These are phyloP conservation scores for Geranium incanum DNA, from an alignment of 441 rosid species.

Conservation along the genomic window DNA sequence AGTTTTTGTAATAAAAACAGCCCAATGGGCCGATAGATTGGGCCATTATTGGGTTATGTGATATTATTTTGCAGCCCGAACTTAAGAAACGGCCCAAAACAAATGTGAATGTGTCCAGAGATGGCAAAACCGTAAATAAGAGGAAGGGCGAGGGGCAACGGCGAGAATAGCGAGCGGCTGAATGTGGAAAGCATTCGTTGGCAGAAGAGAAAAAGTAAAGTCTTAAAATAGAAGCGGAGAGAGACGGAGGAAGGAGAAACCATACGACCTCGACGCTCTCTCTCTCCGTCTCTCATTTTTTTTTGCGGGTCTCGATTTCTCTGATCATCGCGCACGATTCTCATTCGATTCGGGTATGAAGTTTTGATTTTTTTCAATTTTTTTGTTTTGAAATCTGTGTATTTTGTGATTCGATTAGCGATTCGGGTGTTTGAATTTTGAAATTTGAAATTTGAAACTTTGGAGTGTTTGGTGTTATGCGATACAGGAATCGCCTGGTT, in stretches of 20 bases:
- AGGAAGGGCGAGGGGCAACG: neutral
- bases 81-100: neutral
- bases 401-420: no score
- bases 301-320: slow-evolving; percentile 13
- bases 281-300: slow-evolving; percentile 11
- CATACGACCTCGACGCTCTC: slow-evolving; percentile 1
- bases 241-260: neutral
- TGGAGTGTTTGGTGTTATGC: neutral
- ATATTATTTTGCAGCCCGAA: neutral
- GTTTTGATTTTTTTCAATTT: neutral
- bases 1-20: no score
- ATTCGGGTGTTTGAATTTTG: neutral
- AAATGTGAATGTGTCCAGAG: neutral
- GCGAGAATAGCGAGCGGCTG: neutral
- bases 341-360: slow-evolving; percentile 15
- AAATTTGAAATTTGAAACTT: neutral
- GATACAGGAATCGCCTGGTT: slow-evolving; percentile 21
- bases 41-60: neutral
- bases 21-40: neutral
- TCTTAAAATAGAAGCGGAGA: slow-evolving; percentile 5
- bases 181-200: slow-evolving; percentile 9
- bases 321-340: slow-evolving; percentile 9
- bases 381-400: neutral
- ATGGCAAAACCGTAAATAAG: neutral
- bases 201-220: slow-evolving; percentile 13